Percentiles rank a stretch among this genome's conserved stretches.
phyloP scores from a whole-genome alignment of 352 stramenopile species.

The Phytopythium ostracodes region DNA sequence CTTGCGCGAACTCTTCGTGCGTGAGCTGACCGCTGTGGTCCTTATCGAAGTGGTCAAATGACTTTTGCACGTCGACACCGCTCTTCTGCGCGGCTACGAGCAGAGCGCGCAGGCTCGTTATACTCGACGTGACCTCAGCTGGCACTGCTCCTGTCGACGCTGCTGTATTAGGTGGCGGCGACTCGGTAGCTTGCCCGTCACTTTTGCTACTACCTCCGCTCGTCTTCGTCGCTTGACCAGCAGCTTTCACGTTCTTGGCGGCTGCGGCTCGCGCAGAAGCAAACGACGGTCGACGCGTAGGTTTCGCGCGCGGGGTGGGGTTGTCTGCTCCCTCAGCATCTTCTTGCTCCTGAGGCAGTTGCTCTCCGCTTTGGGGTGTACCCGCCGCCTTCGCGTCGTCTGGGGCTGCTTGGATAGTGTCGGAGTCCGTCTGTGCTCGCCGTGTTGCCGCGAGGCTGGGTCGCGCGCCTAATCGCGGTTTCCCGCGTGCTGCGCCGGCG shows the following conservation, averaged over 20 bases:
- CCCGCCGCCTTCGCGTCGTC: not conserved
- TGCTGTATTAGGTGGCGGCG: not conserved
- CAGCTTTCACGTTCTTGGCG: constrained; percentile 10
- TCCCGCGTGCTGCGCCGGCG: constrained; percentile 20
- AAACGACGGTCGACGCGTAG: constrained; percentile 22
- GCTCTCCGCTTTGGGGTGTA: not conserved
- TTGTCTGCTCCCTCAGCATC: not conserved
- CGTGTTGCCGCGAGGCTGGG: constrained; percentile 13
- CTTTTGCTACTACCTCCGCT: not conserved
- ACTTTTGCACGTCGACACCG: constrained; percentile 42
- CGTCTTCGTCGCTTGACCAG: not conserved
- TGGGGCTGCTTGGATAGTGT: constrained; percentile 8
- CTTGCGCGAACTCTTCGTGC: constrained; percentile 47
- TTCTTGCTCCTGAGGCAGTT: not conserved
- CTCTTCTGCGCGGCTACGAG: constrained; percentile 36
- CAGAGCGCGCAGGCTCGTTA: constrained; percentile 44
- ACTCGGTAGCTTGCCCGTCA: not conserved
- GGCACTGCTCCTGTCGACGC: constrained; percentile 6
- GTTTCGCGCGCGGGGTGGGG: constrained; percentile 2
- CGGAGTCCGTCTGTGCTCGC: constrained; percentile 21
- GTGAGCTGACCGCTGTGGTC: constrained; percentile 49
- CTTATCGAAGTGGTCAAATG: constrained; percentile 82
- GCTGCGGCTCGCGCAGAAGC: constrained; percentile 23
- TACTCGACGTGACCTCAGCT: not conserved
- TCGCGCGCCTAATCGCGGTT: not conserved